phyloP scores from a whole-genome alignment of 2,329 filamentous ascomycete genomes.

The Coniosporium tulheliwenetii region DNA sequence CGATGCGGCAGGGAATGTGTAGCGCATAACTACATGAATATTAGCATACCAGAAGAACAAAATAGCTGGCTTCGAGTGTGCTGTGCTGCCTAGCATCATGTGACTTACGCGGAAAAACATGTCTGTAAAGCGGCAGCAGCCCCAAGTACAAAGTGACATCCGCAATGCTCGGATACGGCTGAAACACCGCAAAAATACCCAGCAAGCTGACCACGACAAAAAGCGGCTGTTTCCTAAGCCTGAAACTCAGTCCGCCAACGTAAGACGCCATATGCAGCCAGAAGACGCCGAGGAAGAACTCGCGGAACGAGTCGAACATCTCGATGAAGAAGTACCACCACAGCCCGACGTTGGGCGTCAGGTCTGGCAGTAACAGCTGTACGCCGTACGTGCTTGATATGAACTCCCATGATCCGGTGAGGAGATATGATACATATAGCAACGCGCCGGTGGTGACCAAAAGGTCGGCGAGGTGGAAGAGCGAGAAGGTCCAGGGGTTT shows the following conservation, averaged over 20 bases:
- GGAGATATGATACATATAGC: slow-evolving; percentile 53
- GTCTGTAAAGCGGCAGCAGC: slow-evolving; percentile 71
- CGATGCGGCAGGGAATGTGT: slow-evolving; percentile 73
- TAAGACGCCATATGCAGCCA: slow-evolving; percentile 92
- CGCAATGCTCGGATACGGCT: slow-evolving; percentile 87
- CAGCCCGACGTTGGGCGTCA: slow-evolving; percentile 86
- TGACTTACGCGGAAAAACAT: slow-evolving; percentile 64
- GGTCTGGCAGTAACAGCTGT: slow-evolving; percentile 75
- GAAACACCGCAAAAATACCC: slow-evolving; percentile 88
- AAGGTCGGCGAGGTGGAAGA: slow-evolving; percentile 33
- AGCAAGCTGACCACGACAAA: slow-evolving; percentile 73
- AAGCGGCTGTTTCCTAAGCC: slow-evolving; percentile 71
- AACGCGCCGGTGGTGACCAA: slow-evolving; percentile 41
- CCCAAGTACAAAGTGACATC: slow-evolving; percentile 79
- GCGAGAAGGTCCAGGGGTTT: slow-evolving; percentile 9
- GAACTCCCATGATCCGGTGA: slow-evolving; percentile 73
- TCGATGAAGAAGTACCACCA: slow-evolving; percentile 99
- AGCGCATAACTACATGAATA: slow-evolving; percentile 56
- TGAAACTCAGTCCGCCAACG: slow-evolving; percentile 69
- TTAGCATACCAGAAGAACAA: slow-evolving; percentile 12
- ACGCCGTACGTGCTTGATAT: slow-evolving; percentile 81
- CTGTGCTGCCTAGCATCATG: not conserved
- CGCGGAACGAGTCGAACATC: slow-evolving; percentile 96
- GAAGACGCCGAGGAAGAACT: slow-evolving; percentile 95
- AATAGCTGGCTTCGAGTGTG: not conserved